A percentile compares a stretch with the other conserved stretches of the same genome.
These are phyloP conservation scores for Aureobasidium sp. DNA, from an alignment of 2,329 filamentous ascomycete genomes.

Conservation along the genomic window DNA sequence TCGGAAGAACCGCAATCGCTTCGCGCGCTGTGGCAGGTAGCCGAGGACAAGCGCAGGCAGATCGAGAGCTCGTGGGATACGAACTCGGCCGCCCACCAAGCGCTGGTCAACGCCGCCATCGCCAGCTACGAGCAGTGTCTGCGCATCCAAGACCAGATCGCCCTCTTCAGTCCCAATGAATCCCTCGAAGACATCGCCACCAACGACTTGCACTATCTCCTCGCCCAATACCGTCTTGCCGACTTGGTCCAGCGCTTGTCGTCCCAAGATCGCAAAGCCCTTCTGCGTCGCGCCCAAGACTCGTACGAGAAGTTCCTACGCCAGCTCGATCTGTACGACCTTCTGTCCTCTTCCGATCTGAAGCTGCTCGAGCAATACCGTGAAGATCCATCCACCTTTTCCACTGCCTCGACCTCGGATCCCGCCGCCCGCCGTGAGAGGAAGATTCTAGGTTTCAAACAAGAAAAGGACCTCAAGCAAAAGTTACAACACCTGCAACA, in stretches of 20 bases:
- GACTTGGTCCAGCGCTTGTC: constrained; percentile 66
- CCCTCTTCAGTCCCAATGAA: constrained; percentile 88
- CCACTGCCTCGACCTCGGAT: constrained; percentile 57
- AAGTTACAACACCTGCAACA: constrained; percentile 63
- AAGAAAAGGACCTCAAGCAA: constrained; percentile 76
- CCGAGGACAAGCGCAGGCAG: constrained; percentile 45
- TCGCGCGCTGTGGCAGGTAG: constrained; percentile 44
- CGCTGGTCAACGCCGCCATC: constrained; percentile 58
- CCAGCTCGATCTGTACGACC: constrained; percentile 66
- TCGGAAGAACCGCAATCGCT: constrained; percentile 46
- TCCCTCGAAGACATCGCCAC: constrained; percentile 78
- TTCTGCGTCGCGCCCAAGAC: constrained; percentile 55
- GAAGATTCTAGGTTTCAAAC: constrained; percentile 77
- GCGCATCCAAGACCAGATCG: constrained; percentile 57
- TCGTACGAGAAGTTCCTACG: constrained; percentile 73
- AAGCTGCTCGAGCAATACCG: constrained; percentile 64
- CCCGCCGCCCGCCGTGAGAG: constrained; percentile 63
- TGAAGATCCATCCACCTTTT: constrained; percentile 64
- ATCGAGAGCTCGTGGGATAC: constrained; percentile 58
- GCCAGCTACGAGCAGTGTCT: constrained; percentile 65
- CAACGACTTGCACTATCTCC: constrained; percentile 74
- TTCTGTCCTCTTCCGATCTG: constrained; percentile 56
- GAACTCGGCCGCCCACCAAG: constrained; percentile 56
- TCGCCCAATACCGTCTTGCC: constrained; percentile 68
- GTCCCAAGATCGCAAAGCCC: constrained; percentile 50